A percentile compares a stretch with the other conserved stretches of the same genome.
Conservation (phyloP, 108 stramenopile genomes). For the Cylindrotheca closterium region DNA sequence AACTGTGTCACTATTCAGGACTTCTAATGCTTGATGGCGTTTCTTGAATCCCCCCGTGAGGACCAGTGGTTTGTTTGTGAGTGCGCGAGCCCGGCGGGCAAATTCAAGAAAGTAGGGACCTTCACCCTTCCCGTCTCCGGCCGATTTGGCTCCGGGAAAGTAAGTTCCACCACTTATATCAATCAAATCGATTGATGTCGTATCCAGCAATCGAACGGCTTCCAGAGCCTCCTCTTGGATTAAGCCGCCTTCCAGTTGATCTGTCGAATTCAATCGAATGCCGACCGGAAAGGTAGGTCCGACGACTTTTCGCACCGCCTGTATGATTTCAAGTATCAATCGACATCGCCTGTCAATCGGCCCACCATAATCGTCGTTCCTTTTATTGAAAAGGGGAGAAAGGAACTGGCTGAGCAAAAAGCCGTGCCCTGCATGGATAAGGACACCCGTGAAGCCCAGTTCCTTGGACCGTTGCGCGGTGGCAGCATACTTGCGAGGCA, state of each 20-base stretch:
- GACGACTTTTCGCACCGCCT: not conserved
- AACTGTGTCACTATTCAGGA: too few relatives aligned
- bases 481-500: slow-evolving; percentile 4
- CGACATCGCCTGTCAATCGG: slow-evolving; percentile 45
- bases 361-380: slow-evolving; percentile 27
- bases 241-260: not conserved
- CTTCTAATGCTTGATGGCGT: too few relatives aligned
- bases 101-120: too few relatives aligned
- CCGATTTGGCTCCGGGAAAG: not conserved
- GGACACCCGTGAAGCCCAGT: slow-evolving; percentile 29
- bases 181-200: not conserved
- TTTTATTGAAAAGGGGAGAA: slow-evolving; percentile 8
- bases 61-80: too few relatives aligned
- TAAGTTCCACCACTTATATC: slow-evolving; percentile 1
- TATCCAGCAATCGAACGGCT: not conserved
- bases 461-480: slow-evolving; percentile 16
- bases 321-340: slow-evolving; percentile 33
- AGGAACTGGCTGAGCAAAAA: slow-evolving; percentile 27
- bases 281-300: not conserved
- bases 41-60: too few relatives aligned
- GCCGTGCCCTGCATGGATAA: slow-evolving; percentile 33
- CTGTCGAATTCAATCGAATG: not conserved
- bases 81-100: too few relatives aligned
- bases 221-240: not conserved
- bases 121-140: too few relatives aligned